These are phyloP conservation scores for Physcomitrellopsis africana DNA, from an alignment of 225 moss, liverwort and hornwort genomes.

Conservation along the genomic window DNA sequence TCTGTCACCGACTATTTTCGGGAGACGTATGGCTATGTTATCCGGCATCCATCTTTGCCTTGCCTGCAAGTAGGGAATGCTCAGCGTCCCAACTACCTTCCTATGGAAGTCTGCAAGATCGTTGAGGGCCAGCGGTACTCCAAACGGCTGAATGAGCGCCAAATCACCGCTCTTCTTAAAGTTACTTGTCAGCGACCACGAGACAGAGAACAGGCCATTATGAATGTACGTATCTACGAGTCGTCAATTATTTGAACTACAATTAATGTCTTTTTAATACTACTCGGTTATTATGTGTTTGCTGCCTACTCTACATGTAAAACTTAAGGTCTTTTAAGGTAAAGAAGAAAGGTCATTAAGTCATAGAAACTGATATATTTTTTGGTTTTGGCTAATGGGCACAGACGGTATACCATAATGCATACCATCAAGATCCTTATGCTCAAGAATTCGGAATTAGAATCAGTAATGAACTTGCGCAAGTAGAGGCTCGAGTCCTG, in stretches of 20 bases:
- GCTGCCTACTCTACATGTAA: not conserved
- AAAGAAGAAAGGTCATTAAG: fast-evolving
- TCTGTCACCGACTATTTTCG: constrained; percentile 90
- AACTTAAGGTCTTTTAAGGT: not conserved
- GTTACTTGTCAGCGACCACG: constrained; percentile 90
- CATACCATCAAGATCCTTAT: constrained; percentile 80
- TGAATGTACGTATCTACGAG: constrained; percentile 47
- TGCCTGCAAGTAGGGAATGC: constrained; percentile 90
- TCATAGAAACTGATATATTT: not conserved
- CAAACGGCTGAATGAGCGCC: constrained; percentile 75
- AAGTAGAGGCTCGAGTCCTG: constrained; percentile 87
- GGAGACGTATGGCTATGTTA: constrained; percentile 79
- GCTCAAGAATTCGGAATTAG: constrained; percentile 92
- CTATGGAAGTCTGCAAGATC: constrained; percentile 98
- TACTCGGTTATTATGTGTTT: not conserved
- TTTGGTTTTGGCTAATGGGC: not conserved
- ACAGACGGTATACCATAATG: constrained; percentile 88
- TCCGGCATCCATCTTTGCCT: constrained; percentile 69
- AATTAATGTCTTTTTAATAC: too few relatives aligned
- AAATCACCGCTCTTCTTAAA: constrained; percentile 81
- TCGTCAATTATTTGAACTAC: too few relatives aligned
- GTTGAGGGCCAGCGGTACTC: constrained; percentile 93
- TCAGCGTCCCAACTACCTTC: constrained; percentile 82
- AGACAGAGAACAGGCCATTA: constrained; percentile 83
- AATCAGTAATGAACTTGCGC: constrained; percentile 78